A percentile compares a stretch with the other conserved stretches of the same genome.
Evolutionary conservation across 768 basidiomycete genomes (phyloP).

Genomic region (Suillus decipiens): DNA sequence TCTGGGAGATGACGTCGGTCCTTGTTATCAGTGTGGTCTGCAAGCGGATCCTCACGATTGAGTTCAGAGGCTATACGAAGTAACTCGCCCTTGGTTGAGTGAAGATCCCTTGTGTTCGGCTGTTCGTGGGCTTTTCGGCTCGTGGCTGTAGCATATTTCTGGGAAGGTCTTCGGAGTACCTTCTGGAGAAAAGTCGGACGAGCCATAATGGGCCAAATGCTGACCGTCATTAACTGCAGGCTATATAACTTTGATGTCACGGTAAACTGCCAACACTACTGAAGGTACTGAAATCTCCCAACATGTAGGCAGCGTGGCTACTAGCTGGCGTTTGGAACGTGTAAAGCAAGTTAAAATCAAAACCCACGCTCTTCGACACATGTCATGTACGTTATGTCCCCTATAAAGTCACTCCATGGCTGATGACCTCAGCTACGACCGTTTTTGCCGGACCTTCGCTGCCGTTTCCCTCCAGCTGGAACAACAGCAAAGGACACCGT

Average conservation of each 20-base stretch:
- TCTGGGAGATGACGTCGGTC: conserved; percentile 8
- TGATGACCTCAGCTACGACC: conserved; percentile 4
- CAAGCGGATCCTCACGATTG: conserved; percentile 3
- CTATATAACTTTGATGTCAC: conserved; percentile 1
- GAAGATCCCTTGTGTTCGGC: conserved; percentile 43
- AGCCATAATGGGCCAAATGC: conserved; percentile 37
- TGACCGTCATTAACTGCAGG: background rate
- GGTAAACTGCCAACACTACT: background rate
- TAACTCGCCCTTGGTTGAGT: conserved; percentile 53
- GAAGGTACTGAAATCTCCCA: background rate
- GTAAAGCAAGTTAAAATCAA: conserved; percentile 14
- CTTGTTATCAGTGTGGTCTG: background rate
- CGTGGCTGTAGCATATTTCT: conserved; percentile 46
- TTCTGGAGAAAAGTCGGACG: conserved; percentile 62
- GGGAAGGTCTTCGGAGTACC: conserved; percentile 64
- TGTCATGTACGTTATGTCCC: background rate
- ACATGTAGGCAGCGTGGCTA: background rate
- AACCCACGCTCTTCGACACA: conserved; percentile 5
- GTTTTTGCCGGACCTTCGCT: conserved; percentile 8
- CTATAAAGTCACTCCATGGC: background rate
- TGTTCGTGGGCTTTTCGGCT: conserved; percentile 6
- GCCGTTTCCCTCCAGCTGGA: conserved; percentile 12
- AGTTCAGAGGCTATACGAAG: conserved; percentile 42
- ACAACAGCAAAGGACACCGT: conserved; percentile 49
- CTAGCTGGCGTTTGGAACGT: background rate